Evolutionary conservation across 768 basidiomycete genomes (phyloP), one percentile per base, ranked within the genome.

Genomic region (Suillus bovinus): DNA sequence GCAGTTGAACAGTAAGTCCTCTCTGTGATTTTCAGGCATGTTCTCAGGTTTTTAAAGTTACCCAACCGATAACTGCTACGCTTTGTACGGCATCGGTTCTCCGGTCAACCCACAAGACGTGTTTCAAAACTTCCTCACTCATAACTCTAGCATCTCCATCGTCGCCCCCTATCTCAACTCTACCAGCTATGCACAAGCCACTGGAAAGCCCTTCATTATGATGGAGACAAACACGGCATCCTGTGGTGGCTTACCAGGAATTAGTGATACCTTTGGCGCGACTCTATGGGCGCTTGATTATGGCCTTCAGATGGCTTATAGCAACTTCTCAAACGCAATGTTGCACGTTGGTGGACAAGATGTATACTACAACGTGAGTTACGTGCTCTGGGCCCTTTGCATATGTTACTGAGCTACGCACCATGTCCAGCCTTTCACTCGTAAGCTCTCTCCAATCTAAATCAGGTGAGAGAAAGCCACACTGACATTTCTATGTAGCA

Each of bases 191-290:
- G 78, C 79, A 10, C 70, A 76, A 56, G 67, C 72, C 9, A 57
- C 42, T 5, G 68, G 68, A 16, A 77, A 78, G 68, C 80, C 80
- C 36, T 73, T 84, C 62, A 66, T 82, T 56, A 83, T 86, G 81
- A 76, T 84, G 65, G 84, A 86, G 71, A 84, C 81, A 41, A 83
- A 82, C 65, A 79, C 81, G 9, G 83, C 82, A 0, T 79, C 78
- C 53, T 85, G 84, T 69, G 82, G 82, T 61, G 84, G 84, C n/a
- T 83, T 84, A 68, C 71, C 79, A 17, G 84, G 84, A 5, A 66
- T 86, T 60, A 80, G 78, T 42, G 81, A 84, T 65, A 77, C 75
- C 42, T 85, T 84, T 59, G 81, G 78, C 3, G 79, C 79, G 2
- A 77, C 82, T 20, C 73, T 84, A 29, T 86, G 84, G 84, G 82